Evolutionary conservation across 345 rosid species (phyloP).

Genomic region (Populus tremula): DNA sequence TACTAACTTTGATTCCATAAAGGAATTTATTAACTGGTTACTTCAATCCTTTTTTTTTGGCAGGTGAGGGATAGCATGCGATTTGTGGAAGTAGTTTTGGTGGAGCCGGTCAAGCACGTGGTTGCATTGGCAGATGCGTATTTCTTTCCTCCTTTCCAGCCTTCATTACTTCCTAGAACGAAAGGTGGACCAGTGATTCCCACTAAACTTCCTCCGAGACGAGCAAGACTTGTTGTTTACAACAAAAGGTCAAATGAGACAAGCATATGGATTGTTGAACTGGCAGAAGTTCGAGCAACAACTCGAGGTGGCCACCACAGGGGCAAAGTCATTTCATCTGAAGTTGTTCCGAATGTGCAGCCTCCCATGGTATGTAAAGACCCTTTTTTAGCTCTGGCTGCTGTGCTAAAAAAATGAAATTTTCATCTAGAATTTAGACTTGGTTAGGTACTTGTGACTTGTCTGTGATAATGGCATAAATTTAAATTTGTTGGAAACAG

Average conservation of each 20-base stretch:
- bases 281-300: constrained; percentile 85
- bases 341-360: constrained; percentile 77
- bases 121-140: constrained; percentile 93
- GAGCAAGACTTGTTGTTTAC: constrained; percentile 80
- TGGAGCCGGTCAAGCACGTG: constrained; percentile 74
- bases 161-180: constrained; percentile 80
- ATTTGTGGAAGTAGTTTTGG: constrained; percentile 73
- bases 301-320: constrained; percentile 94
- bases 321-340: constrained; percentile 78
- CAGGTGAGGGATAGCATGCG: constrained; percentile 96
- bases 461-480: background rate
- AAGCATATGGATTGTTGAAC: constrained; percentile 73
- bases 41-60: constrained; percentile 3
- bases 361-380: constrained; percentile 67
- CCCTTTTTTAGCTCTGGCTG: background rate
- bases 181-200: constrained; percentile 86
- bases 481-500: no score
- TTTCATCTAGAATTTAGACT: background rate
- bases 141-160: constrained; percentile 94
- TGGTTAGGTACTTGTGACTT: no score
- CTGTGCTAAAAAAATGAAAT: background rate
- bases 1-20: background rate
- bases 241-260: constrained; percentile 81
- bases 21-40: background rate
- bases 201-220: constrained; percentile 79